phyloP scores from a whole-genome alignment of 257 asterid species.

The Solanum peruvianum region DNA sequence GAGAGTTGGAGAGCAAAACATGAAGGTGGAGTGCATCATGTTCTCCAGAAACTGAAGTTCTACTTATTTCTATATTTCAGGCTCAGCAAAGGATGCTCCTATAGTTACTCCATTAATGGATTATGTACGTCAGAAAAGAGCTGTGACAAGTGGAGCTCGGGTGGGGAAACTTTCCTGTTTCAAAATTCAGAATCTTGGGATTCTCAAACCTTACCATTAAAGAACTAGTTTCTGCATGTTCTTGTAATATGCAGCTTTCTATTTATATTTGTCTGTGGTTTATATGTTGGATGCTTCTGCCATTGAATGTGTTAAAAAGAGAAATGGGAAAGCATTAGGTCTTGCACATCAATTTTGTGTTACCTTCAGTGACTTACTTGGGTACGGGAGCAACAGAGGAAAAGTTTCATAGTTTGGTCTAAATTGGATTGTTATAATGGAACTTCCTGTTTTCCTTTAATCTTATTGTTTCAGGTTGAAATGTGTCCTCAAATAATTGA shows the following conservation, averaged over 20 bases:
- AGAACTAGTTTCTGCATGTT: neutral
- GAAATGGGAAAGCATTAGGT: neutral
- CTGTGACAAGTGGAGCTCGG: conserved; percentile 80
- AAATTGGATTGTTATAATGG: neutral
- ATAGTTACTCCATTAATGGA: conserved; percentile 91
- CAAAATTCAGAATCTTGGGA: neutral
- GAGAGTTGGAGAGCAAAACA: neutral
- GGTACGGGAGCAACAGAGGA: neutral
- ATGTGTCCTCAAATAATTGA: neutral
- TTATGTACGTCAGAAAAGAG: conserved; percentile 86
- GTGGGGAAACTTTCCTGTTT: conserved; percentile 31
- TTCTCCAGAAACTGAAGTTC: neutral
- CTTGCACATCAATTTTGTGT: neutral
- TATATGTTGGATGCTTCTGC: neutral
- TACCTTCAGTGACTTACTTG: neutral
- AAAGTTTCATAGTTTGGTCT: neutral
- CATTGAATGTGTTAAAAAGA: neutral
- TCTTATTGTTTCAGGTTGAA: neutral
- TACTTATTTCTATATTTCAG: conserved; percentile 28
- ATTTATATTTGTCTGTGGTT: neutral
- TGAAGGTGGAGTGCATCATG: neutral
- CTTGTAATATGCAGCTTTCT: neutral
- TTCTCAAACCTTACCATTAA: neutral
- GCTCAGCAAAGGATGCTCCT: conserved; percentile 68
- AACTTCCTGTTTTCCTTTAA: neutral